Conservation (phyloP, 129 eudicot genomes). For the Arctium lappa region DNA sequence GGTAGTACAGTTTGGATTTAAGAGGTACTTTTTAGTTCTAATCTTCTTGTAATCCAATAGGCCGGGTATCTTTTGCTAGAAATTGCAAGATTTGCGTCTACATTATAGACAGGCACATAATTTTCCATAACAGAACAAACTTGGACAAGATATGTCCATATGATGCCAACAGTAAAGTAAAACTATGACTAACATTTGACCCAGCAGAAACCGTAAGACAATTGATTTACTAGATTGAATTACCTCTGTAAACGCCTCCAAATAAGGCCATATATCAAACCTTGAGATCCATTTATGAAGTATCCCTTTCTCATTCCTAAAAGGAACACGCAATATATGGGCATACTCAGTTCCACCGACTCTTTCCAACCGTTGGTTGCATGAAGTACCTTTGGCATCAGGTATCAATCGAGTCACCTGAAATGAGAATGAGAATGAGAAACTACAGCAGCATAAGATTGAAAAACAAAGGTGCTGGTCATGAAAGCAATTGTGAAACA, state of each 20-base stretch:
- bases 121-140: neutral
- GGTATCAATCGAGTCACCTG: conserved; percentile 93
- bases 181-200: neutral
- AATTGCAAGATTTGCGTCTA: neutral
- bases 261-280: conserved; percentile 94
- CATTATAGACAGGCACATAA: neutral
- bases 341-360: conserved; percentile 75
- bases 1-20: neutral
- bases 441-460: neutral
- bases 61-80: neutral
- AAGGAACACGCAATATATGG: conserved; percentile 84
- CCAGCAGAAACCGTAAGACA: neutral
- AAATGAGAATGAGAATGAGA: neutral
- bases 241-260: conserved; percentile 85
- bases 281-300: conserved; percentile 95
- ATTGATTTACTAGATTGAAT: neutral
- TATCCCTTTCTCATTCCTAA: conserved; percentile 74
- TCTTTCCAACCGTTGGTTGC: conserved; percentile 90
- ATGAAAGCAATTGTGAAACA: neutral
- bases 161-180: neutral
- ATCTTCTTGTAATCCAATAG: neutral
- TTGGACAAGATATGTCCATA: neutral
- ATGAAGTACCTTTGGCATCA: conserved; percentile 93
- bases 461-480: neutral
- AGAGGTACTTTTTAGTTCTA: neutral